Conservation (phyloP, 345 rosid species). For the Microthlaspi erraticum region DNA sequence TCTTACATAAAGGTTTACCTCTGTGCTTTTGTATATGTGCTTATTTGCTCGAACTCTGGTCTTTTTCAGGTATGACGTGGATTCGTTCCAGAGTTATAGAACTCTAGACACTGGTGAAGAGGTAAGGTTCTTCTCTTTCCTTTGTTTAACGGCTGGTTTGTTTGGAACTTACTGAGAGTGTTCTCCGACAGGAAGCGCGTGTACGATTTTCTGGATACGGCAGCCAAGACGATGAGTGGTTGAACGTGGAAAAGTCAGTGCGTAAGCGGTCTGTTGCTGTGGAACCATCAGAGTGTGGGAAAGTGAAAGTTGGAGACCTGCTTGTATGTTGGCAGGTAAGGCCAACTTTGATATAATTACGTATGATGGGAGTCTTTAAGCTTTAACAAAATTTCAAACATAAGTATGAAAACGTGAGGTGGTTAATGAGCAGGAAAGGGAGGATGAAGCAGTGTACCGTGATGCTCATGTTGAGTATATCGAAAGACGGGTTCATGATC, state of each 20-base stretch:
- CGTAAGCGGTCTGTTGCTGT: slow-evolving; percentile 85
- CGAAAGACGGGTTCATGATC: slow-evolving; percentile 59
- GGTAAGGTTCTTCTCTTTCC: slow-evolving; percentile 53
- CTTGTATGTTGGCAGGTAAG: slow-evolving; percentile 78
- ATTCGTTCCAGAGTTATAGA: slow-evolving; percentile 64
- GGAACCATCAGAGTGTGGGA: slow-evolving; percentile 78
- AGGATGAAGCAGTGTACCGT: slow-evolving; percentile 59
- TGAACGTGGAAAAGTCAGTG: slow-evolving; percentile 59
- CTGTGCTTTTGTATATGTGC: not conserved
- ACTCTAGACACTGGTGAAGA: slow-evolving; percentile 62
- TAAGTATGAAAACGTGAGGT: slow-evolving; percentile 1
- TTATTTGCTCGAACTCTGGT: slow-evolving; percentile 8
- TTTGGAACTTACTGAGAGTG: slow-evolving; percentile 33
- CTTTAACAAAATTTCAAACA: not conserved
- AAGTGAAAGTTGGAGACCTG: slow-evolving; percentile 67
- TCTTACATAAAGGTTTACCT: not conserved
- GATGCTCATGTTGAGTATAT: slow-evolving; percentile 71
- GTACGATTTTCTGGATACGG: slow-evolving; percentile 75
- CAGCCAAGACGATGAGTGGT: slow-evolving; percentile 86
- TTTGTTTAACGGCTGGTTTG: slow-evolving; percentile 19
- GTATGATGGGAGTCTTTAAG: not conserved
- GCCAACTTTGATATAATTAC: slow-evolving; percentile 4
- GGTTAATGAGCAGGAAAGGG: slow-evolving; percentile 58
- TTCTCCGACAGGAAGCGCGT: slow-evolving; percentile 74
- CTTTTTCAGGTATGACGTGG: slow-evolving; percentile 78